These are phyloP conservation scores for Trichophyton benhamiae DNA, from an alignment of 2,329 filamentous ascomycete genomes.

Conservation along the genomic window DNA sequence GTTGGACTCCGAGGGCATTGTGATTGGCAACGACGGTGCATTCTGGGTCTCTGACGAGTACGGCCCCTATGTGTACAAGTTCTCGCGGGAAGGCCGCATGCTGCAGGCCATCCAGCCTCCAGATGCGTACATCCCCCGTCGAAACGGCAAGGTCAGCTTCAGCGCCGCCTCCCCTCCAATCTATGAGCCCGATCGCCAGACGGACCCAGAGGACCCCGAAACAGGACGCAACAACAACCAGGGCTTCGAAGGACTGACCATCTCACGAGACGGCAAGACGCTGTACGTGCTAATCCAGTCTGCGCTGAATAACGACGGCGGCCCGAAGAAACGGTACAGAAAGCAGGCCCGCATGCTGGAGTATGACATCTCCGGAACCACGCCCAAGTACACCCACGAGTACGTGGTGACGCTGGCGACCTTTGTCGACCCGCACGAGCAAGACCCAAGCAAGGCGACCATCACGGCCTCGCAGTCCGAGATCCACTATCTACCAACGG, in stretches of 20 bases:
- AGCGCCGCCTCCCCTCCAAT: constrained; percentile 51
- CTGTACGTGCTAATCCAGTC: constrained; percentile 56
- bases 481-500: constrained; percentile 50
- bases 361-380: constrained; percentile 45
- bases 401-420: constrained; percentile 55
- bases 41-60: constrained; percentile 64
- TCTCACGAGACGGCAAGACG: constrained; percentile 49
- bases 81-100: constrained; percentile 47
- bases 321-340: constrained; percentile 41
- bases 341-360: constrained; percentile 50
- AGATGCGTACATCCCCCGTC: constrained; percentile 49
- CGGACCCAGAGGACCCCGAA: constrained; percentile 45
- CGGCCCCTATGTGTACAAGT: constrained; percentile 58
- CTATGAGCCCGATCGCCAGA: constrained; percentile 40
- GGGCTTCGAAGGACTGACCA: constrained; percentile 58
- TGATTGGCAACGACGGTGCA: constrained; percentile 45
- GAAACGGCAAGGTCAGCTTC: constrained; percentile 52
- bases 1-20: constrained; percentile 56
- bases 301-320: constrained; percentile 51
- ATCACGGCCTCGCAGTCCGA: constrained; percentile 55
- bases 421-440: constrained; percentile 40
- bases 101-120: constrained; percentile 52
- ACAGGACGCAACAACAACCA: constrained; percentile 60
- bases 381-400: constrained; percentile 44
- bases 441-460: constrained; percentile 38